A percentile compares a stretch with the other conserved stretches of the same genome.
These are phyloP conservation scores for Scheffersomyces insectosa DNA, from an alignment of 1,139 yeast species.

Conservation along the genomic window DNA sequence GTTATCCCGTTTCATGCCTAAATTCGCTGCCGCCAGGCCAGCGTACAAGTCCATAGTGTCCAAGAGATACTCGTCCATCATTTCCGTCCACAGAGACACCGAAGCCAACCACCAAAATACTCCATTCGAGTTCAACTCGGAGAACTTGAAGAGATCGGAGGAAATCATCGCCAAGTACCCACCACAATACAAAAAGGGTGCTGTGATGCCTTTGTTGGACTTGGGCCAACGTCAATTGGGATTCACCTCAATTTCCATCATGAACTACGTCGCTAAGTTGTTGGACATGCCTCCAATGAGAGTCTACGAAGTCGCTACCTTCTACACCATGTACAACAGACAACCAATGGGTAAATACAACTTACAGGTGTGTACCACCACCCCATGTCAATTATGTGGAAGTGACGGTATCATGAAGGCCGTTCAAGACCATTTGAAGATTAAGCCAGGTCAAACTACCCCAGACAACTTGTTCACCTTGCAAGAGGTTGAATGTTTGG, in stretches of 20 bases:
- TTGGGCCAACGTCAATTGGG: conserved; percentile 89
- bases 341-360: conserved; percentile 85
- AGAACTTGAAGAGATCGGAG: conserved; percentile 68
- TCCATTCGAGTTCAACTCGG: conserved; percentile 75
- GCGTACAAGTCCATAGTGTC: conserved; percentile 9
- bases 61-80: conserved; percentile 40
- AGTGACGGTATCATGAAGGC: conserved; percentile 78
- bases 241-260: conserved; percentile 83
- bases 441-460: conserved; percentile 81
- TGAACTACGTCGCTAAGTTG: conserved; percentile 88
- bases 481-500: conserved; percentile 89
- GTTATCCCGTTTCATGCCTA: not conserved
- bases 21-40: not conserved
- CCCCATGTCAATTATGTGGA: conserved; percentile 87
- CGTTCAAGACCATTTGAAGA: conserved; percentile 57
- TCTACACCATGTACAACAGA: conserved; percentile 90
- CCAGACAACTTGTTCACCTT: conserved; percentile 74
- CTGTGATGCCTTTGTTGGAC: conserved; percentile 84
- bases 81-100: conserved; percentile 74
- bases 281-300: conserved; percentile 94
- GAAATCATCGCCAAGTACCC: conserved; percentile 81
- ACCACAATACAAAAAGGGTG: conserved; percentile 83
- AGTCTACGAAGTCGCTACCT: conserved; percentile 91
- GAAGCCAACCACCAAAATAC: conserved; percentile 65
- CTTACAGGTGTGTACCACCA: conserved; percentile 85